A percentile compares a stretch with the other conserved stretches of the same genome.
Conservation (phyloP, 2,329 filamentous ascomycete species). For the Nectriaceae sp. region DNA sequence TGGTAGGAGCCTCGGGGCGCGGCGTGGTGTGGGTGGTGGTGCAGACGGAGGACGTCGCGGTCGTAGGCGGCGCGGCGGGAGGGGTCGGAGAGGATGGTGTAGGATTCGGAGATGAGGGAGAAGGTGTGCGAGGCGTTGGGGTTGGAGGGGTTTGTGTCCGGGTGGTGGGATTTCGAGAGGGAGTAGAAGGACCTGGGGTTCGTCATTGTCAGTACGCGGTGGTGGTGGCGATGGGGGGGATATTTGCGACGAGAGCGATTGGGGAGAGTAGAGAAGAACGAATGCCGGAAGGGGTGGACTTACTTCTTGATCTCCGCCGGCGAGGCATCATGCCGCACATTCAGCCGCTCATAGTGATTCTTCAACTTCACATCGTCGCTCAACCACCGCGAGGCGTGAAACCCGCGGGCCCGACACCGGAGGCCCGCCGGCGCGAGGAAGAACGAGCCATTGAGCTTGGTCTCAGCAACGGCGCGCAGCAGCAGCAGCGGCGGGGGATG, state of each 20-base stretch:
- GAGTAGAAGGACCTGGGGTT: slow-evolving; percentile 72
- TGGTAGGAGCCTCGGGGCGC: slow-evolving; percentile 52
- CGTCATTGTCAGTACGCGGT: background rate
- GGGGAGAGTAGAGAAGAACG: too few relatives aligned
- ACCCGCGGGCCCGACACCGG: slow-evolving; percentile 19
- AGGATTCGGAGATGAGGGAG: slow-evolving; percentile 82
- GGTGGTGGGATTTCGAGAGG: slow-evolving; percentile 90
- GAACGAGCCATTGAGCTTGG: slow-evolving; percentile 6
- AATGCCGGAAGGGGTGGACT: slow-evolving; percentile 4
- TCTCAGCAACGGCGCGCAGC: slow-evolving; percentile 15
- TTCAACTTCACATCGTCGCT: slow-evolving; percentile 28
- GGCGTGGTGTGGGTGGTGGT: slow-evolving; percentile 35
- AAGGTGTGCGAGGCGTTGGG: slow-evolving; percentile 74
- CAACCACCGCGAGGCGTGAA: slow-evolving; percentile 14
- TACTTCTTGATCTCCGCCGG: slow-evolving; percentile 83
- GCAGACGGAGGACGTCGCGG: slow-evolving; percentile 58
- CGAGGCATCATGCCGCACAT: slow-evolving; percentile 69
- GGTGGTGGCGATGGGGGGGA: too few relatives aligned
- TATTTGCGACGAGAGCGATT: too few relatives aligned
- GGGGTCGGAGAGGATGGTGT: slow-evolving; percentile 71
- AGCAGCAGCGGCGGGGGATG: slow-evolving; percentile 21
- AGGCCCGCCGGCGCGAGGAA: slow-evolving; percentile 5
- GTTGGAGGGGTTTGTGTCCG: slow-evolving; percentile 82
- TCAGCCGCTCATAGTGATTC: slow-evolving; percentile 83
- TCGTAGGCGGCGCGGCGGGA: slow-evolving; percentile 82